Percentiles rank a stretch among this genome's conserved stretches.
These are phyloP conservation scores for Rhodotorula glutinis DNA, from an alignment of 1,284 basidiomycete genomes.

Conservation along the genomic window DNA sequence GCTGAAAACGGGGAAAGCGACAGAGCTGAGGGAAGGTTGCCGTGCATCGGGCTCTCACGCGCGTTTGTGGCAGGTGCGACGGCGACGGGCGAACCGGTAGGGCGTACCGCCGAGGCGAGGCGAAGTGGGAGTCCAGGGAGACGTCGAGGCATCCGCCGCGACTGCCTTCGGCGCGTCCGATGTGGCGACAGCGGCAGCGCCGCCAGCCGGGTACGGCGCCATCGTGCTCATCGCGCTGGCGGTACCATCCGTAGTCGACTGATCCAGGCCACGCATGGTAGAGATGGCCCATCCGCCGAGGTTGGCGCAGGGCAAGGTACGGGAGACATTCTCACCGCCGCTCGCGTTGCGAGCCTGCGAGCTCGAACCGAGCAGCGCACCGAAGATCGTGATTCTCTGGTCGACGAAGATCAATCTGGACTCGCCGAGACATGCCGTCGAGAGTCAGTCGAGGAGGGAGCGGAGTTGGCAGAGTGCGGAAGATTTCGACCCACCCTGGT, in stretches of 20 bases:
- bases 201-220: background rate
- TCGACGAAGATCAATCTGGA: constrained; percentile 40
- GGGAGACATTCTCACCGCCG: background rate
- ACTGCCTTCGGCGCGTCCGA: too few species aligned
- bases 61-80: background rate
- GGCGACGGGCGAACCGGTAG: background rate
- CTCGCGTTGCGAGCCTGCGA: background rate
- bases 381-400: constrained; percentile 21
- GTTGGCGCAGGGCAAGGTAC: background rate
- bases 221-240: background rate
- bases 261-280: background rate
- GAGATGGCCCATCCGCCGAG: background rate
- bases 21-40: too few species aligned
- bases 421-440: too few species aligned
- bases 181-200: too few species aligned
- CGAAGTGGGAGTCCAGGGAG: too few species aligned
- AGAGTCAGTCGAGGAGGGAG: background rate
- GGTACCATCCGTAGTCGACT: background rate
- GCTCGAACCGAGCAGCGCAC: constrained; percentile 15
- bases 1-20: background rate
- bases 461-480: too few species aligned
- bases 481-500: constrained; percentile 48
- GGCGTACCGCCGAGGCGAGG: too few species aligned
- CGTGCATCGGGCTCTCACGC: too few species aligned
- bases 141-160: too few species aligned